Percentiles rank a stretch among this genome's conserved stretches.
These are phyloP conservation scores for Fusarium decemcellulare DNA, from an alignment of 2,329 filamentous ascomycete genomes.

Conservation along the genomic window DNA sequence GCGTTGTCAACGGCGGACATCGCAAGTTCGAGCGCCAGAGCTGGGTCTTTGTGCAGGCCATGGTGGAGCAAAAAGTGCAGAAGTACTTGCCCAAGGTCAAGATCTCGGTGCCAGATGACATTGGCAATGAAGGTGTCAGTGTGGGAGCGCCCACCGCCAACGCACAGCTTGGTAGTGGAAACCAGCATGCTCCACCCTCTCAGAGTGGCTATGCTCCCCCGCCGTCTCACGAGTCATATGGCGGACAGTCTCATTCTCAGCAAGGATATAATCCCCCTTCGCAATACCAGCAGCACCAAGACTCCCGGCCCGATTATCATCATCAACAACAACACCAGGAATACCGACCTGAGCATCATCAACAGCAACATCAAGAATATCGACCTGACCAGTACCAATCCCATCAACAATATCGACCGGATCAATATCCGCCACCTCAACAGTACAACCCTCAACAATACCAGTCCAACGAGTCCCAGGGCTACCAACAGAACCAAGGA, in stretches of 20 bases:
- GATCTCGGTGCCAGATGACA: constrained; percentile 62
- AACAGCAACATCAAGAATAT: constrained; percentile 28
- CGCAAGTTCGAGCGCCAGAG: constrained; percentile 62
- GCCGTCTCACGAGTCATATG: constrained; percentile 19
- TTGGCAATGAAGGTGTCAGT: constrained; percentile 62
- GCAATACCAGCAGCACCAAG: constrained; percentile 38
- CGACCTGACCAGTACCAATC: constrained; percentile 31
- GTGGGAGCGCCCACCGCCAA: constrained; percentile 55
- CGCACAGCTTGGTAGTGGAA: constrained; percentile 51
- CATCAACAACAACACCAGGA: constrained; percentile 22
- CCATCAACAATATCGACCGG: constrained; percentile 41
- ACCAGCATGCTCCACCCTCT: constrained; percentile 42
- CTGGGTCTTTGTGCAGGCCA: constrained; percentile 62
- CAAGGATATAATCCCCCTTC: constrained; percentile 45
- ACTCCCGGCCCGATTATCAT: constrained; percentile 15
- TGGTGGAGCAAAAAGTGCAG: constrained; percentile 62
- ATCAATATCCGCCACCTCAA: constrained; percentile 34
- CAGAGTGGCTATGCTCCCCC: constrained; percentile 42
- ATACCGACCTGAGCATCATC: constrained; percentile 19
- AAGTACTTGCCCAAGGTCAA: constrained; percentile 61
- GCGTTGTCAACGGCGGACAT: constrained; percentile 61
- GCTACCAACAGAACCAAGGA: constrained; percentile 40
- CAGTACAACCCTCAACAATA: constrained; percentile 26
- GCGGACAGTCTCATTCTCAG: constrained; percentile 40
- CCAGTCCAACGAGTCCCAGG: constrained; percentile 29